Conservation (phyloP, 1,284 basidiomycete genomes). For the Cutaneotrichosporon sp. region DNA sequence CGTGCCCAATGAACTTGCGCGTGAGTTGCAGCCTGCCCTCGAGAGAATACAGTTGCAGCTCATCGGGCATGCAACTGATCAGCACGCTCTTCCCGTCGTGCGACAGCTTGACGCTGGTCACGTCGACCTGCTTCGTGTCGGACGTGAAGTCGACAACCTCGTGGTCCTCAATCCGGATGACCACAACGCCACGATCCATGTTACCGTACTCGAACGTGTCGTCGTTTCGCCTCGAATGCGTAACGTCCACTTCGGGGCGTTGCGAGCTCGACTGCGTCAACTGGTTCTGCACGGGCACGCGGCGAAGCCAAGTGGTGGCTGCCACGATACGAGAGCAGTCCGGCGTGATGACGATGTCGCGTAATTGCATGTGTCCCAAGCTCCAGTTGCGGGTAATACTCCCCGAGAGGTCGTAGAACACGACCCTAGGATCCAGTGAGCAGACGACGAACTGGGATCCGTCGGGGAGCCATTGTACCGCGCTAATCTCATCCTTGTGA, state of each 20-base stretch:
- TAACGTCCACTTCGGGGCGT: conserved; percentile 16
- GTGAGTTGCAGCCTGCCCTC: conserved; percentile 62
- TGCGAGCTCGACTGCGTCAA: conserved; percentile 44
- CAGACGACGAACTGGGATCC: conserved; percentile 86
- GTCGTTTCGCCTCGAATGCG: neutral
- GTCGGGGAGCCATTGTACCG: conserved; percentile 84
- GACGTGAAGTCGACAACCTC: conserved; percentile 41
- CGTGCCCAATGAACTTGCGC: conserved; percentile 77
- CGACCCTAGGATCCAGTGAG: conserved; percentile 81
- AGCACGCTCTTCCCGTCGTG: conserved; percentile 82
- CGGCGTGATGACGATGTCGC: conserved; percentile 81
- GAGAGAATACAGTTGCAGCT: conserved; percentile 85
- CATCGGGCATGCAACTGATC: conserved; percentile 81
- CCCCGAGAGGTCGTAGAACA: conserved; percentile 68
- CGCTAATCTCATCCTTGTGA: conserved; percentile 81
- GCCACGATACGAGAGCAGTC: conserved; percentile 80
- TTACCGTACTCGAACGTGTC: conserved; percentile 32
- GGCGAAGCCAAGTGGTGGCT: conserved; percentile 64
- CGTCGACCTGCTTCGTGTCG: conserved; percentile 49
- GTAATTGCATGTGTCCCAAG: conserved; percentile 76
- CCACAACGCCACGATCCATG: conserved; percentile 45
- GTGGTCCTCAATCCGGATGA: conserved; percentile 40
- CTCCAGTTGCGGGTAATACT: conserved; percentile 68
- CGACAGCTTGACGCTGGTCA: conserved; percentile 85
- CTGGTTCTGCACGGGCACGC: conserved; percentile 42